Percentiles rank a stretch among this genome's conserved stretches.
phyloP scores from a whole-genome alignment of 305 asterid species.

The Fraxinus nigra region DNA sequence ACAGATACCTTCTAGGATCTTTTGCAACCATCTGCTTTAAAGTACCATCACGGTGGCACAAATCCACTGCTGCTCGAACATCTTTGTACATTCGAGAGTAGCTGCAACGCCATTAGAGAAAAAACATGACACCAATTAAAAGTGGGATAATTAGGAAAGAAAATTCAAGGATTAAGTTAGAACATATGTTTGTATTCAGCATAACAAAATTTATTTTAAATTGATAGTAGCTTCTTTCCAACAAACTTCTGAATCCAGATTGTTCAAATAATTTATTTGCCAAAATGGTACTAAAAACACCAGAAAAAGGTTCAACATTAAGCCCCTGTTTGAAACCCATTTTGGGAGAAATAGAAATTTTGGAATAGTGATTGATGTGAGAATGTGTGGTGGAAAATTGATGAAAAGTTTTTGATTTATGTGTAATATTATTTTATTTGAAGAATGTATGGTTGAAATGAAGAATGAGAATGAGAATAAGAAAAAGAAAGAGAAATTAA shows the following conservation, averaged over 20 bases:
- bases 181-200: constrained; percentile 11
- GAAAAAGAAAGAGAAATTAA: no score
- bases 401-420: no score
- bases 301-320: constrained; percentile 1
- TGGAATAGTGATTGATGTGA: no score
- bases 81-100: constrained; percentile 83
- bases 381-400: no score
- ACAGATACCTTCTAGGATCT: constrained; percentile 78
- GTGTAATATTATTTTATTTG: no score
- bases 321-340: neutral
- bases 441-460: no score
- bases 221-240: neutral
- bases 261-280: neutral
- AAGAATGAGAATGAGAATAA: no score
- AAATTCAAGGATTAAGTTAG: constrained; percentile 13
- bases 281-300: constrained; percentile 1
- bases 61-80: constrained; percentile 92
- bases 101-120: constrained; percentile 44
- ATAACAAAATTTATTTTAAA: neutral
- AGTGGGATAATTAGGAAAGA: constrained; percentile 6
- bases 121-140: constrained; percentile 25
- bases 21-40: constrained; percentile 90
- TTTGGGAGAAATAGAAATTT: no score
- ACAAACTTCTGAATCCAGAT: neutral
- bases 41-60: constrained; percentile 99